Conservation (phyloP, 495 filamentous ascomycete genomes). For the Penicillium ochrochloron region DNA sequence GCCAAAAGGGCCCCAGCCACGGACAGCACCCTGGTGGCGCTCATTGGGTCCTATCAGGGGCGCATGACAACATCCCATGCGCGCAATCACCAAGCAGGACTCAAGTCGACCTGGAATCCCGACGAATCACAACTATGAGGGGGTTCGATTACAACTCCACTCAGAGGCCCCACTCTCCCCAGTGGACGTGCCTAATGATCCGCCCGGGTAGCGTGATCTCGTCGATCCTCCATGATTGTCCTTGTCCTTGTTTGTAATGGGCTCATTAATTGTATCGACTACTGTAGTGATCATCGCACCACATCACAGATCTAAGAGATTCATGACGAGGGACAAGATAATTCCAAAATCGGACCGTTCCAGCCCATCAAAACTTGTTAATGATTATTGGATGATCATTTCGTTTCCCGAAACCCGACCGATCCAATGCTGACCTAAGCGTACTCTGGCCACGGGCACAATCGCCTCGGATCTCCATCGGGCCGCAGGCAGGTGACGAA, state of each 20-base stretch:
- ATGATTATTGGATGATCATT: not conserved
- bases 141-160: not conserved
- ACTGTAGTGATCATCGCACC: not conserved
- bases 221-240: conserved; percentile 11
- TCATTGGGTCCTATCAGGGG: not conserved
- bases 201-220: conserved; percentile 8
- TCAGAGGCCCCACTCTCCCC: not conserved
- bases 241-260: not conserved
- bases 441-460: not conserved
- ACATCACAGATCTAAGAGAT: not conserved
- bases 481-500: not conserved
- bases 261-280: not conserved
- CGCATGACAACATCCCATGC: conserved; percentile 37
- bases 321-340: not conserved
- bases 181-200: conserved; percentile 5
- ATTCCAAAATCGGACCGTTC: not conserved
- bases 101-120: not conserved
- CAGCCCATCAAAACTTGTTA: not conserved
- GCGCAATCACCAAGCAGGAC: conserved; percentile 25
- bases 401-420: too few species aligned
- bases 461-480: not conserved
- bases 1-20: conserved; percentile 11
- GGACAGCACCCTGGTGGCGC: conserved; percentile 2
- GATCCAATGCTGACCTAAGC: not conserved
- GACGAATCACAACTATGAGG: not conserved